Evolutionary conservation across 176 grass and related monocot species (phyloP), one percentile per base, ranked within the genome.

Genomic region (Metroxylon sagu): DNA sequence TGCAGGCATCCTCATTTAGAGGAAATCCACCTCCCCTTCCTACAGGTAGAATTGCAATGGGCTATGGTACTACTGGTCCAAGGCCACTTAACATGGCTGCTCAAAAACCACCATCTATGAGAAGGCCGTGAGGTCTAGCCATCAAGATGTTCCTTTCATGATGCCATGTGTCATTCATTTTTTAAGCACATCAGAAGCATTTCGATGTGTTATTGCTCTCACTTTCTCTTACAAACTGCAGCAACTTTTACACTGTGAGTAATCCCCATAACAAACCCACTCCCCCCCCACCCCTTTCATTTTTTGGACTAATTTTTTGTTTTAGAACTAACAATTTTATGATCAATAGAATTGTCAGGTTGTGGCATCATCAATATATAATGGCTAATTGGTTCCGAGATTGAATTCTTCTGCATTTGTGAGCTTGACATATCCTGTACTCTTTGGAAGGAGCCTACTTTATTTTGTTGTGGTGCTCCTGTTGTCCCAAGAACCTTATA

Each of bases 21-120:
- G 4, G 39, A 16, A 68, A 68, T 54, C 73, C 54, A 51, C 26
- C 56, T 58, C 72, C 76, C 29, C 69, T 82, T 74, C 59, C 84
- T 59, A 80, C 50, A 31, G 54, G 50, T 26, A 61, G 70, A 62
- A 3, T 53, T 27, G 58, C 59, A 49, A 62, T 60, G 58, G 70
- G 59, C 4, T 62, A 72, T 72, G 70, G 59, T 43, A 12, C 35
- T 43, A 3, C 35, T 14, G 35, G 35, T 43, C 35, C 35, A 43
- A 43, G n/a, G 26, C 28, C 58, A 35, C 28, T 31, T n/a, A 60
- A 35, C 58, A 29, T 31, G 58, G 28, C 18, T 17, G 25, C 58
- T 39, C 58, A 60, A 60, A 60, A 60, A 31, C 58, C 58, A 19
- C 58, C 58, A 18, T 15, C 58, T 60, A 60, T 60, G 58, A 60